Evolutionary conservation across 2,329 filamentous ascomycete genomes (phyloP).

Genomic region (Stromatinia cepivora): DNA sequence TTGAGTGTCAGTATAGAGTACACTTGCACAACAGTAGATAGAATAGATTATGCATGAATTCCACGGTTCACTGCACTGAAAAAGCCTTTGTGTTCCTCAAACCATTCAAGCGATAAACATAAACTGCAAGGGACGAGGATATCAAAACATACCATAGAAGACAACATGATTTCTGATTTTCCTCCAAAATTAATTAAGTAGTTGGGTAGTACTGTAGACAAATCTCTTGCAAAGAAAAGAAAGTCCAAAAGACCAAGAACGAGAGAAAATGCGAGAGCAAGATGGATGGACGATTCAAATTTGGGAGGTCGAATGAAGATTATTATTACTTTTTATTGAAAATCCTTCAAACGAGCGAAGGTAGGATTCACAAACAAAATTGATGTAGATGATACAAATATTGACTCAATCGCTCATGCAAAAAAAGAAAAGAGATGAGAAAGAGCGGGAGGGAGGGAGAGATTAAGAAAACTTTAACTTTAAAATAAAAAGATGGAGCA

Average conservation of each 20-base stretch:
- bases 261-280: slow-evolving; percentile 6
- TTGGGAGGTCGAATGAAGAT: not conserved
- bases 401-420: not conserved
- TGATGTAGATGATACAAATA: not conserved
- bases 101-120: not conserved
- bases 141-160: slow-evolving; percentile 4
- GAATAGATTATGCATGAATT: not conserved
- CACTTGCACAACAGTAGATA: slow-evolving; percentile 6
- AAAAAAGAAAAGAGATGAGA: not conserved
- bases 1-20: not conserved
- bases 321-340: not conserved
- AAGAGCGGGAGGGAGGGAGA: not conserved
- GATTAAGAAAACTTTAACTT: not conserved
- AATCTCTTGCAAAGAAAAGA: not conserved
- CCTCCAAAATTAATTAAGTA: not conserved
- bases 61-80: not conserved
- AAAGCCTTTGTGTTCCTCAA: not conserved
- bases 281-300: not conserved
- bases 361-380: not conserved
- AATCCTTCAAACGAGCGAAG: slow-evolving; percentile 7
- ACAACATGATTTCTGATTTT: slow-evolving; percentile 4
- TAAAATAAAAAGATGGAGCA: not conserved
- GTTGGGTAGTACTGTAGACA: not conserved
- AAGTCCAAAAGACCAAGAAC: not conserved
- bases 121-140: not conserved